Percentiles rank a stretch among this genome's conserved stretches.
phyloP scores from a whole-genome alignment of 1,139 yeast genomes.

The Geotrichum macrosporum region DNA sequence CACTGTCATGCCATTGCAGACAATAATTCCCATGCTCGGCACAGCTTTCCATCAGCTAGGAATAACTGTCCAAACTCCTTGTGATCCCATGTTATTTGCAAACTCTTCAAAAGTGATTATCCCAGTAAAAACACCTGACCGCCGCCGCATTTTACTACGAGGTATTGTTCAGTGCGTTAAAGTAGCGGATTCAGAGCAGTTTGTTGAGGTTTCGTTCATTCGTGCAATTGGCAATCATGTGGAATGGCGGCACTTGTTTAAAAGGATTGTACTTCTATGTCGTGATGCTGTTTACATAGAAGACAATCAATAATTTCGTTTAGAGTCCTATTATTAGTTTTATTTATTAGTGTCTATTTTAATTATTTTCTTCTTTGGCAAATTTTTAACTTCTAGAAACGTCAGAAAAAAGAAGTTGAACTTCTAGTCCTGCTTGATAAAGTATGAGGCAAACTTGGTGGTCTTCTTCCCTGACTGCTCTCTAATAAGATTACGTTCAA shows the following conservation, averaged over 20 bases:
- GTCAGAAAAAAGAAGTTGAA: not conserved
- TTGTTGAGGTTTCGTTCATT: slow-evolving; percentile 45
- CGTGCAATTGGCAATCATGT: slow-evolving; percentile 59
- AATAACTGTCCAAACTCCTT: slow-evolving; percentile 29
- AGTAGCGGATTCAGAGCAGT: slow-evolving; percentile 30
- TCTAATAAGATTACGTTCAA: slow-evolving; percentile 2
- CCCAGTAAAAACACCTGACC: slow-evolving; percentile 45
- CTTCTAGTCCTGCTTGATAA: slow-evolving; percentile 7
- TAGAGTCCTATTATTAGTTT: not conserved
- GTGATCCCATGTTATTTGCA: slow-evolving; percentile 19
- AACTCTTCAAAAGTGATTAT: slow-evolving; percentile 31
- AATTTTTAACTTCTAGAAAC: no score
- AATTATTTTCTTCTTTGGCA: no score
- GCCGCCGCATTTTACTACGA: slow-evolving; percentile 44
- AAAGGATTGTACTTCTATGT: slow-evolving; percentile 49
- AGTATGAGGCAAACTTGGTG: slow-evolving; percentile 15
- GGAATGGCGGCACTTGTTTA: slow-evolving; percentile 63
- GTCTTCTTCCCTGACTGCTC: slow-evolving; percentile 12
- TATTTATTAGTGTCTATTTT: no score
- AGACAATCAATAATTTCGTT: not conserved
- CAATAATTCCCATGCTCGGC: slow-evolving; percentile 42
- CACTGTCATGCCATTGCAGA: slow-evolving; percentile 43
- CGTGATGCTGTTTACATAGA: slow-evolving; percentile 46
- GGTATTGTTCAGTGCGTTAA: slow-evolving; percentile 47
- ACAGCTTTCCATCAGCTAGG: slow-evolving; percentile 44